Conservation (phyloP, 129 eudicot species). For the Lactuca saligna region DNA sequence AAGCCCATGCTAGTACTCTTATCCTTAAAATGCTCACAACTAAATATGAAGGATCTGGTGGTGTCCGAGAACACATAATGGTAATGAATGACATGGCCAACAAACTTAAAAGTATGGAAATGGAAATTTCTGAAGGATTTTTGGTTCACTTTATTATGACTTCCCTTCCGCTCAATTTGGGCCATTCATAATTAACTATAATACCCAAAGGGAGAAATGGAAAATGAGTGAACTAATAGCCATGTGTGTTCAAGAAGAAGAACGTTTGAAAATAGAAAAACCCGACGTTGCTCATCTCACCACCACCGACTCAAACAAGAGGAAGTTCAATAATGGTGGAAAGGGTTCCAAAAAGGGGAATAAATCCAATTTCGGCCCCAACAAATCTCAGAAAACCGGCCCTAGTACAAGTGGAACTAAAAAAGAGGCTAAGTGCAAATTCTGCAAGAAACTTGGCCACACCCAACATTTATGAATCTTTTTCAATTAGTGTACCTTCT, state of each 20-base stretch:
- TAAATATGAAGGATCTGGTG: background rate
- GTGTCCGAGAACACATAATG: background rate
- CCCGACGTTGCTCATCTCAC: background rate
- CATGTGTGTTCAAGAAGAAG: too few relatives aligned
- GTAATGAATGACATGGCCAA: background rate
- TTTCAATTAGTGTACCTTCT: background rate
- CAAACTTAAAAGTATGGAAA: background rate
- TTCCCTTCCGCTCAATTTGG: background rate
- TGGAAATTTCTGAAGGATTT: background rate
- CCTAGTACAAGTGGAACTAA: constrained; percentile 12
- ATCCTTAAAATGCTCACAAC: background rate
- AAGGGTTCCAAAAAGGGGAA: background rate
- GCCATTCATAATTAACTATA: background rate
- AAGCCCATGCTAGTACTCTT: constrained; percentile 9
- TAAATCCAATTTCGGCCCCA: background rate
- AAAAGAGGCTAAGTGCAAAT: background rate
- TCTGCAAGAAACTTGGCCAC: constrained; percentile 1
- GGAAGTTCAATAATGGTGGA: background rate
- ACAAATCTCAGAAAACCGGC: background rate
- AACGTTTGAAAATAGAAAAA: background rate
- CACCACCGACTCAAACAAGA: background rate
- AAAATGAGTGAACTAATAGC: too few relatives aligned
- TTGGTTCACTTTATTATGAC: background rate
- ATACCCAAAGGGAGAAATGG: too few relatives aligned
- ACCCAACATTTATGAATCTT: background rate